phyloP scores from a whole-genome alignment of 2,329 filamentous ascomycete species.

The Elsinoe perseae region DNA sequence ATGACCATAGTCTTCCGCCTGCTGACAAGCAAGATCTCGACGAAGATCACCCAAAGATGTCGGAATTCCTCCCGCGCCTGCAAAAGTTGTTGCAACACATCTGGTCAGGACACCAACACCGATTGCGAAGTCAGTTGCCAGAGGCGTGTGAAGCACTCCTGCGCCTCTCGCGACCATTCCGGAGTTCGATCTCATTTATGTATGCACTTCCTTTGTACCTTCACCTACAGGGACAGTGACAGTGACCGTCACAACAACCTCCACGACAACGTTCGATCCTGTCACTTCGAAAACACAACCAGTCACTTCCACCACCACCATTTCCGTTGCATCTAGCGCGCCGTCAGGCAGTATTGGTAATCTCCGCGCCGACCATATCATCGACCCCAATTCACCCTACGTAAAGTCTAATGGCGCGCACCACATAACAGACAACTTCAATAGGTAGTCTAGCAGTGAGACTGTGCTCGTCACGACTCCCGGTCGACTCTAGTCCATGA shows the following conservation, averaged over 20 bases:
- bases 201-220: neutral
- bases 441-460: conserved; percentile 14
- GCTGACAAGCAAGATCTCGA: neutral
- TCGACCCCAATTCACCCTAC: conserved; percentile 13
- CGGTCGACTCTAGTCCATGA: conserved; percentile 16
- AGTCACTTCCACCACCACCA: conserved; percentile 10
- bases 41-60: neutral
- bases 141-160: neutral
- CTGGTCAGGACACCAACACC: neutral
- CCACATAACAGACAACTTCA: conserved; percentile 18
- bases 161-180: conserved; percentile 4
- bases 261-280: conserved; percentile 3
- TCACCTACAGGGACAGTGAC: conserved; percentile 3
- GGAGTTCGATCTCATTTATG: neutral
- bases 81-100: neutral
- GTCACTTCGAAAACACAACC: neutral
- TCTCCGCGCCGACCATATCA: conserved; percentile 9
- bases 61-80: neutral
- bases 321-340: conserved; percentile 15
- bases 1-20: neutral
- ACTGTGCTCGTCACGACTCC: conserved; percentile 14
- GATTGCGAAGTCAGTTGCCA: neutral
- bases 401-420: conserved; percentile 15
- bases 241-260: neutral
- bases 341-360: conserved; percentile 16